These are phyloP conservation scores for Cenchrus fungigraminus DNA, from an alignment of 176 grass and related monocot genomes.

Conservation along the genomic window DNA sequence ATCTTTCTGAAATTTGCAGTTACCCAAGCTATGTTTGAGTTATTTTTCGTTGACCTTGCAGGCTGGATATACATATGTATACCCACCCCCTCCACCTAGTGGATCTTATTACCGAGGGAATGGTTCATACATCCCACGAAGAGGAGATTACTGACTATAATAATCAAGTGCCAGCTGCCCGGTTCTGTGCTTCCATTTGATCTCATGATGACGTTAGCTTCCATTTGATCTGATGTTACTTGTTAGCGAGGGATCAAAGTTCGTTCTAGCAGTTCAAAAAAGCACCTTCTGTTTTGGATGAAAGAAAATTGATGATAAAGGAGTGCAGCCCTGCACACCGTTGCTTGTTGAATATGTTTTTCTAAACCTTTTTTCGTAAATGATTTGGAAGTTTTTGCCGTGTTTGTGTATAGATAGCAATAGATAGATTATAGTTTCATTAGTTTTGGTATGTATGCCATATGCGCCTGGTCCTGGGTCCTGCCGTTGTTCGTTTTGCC, in stretches of 20 bases:
- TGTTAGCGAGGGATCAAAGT: too few species aligned
- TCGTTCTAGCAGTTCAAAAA: not conserved
- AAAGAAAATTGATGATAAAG: not conserved
- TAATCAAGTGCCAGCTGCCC: not conserved
- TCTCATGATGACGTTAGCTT: not conserved
- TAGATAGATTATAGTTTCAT: too few species aligned
- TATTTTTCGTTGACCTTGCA: slow-evolving; percentile 16
- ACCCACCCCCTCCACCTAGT: slow-evolving; percentile 26
- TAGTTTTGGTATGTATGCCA: too few species aligned
- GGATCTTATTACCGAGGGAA: slow-evolving; percentile 30
- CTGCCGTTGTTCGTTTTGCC: too few species aligned
- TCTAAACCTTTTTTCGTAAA: not conserved
- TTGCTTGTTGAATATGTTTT: not conserved
- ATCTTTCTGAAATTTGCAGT: slow-evolving; percentile 11
- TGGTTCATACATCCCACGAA: slow-evolving; percentile 1
- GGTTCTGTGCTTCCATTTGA: not conserved
- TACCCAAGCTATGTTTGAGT: not conserved
- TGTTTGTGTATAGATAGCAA: too few species aligned
- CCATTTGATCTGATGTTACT: too few species aligned
- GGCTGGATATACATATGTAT: slow-evolving; percentile 38
- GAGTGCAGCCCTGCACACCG: not conserved
- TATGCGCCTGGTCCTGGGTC: too few species aligned
- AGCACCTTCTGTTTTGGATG: not conserved
- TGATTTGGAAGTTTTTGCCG: not conserved
- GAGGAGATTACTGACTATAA: slow-evolving; percentile 47